phyloP scores from a whole-genome alignment of 306 rosid species.

The Argentina anserina region DNA sequence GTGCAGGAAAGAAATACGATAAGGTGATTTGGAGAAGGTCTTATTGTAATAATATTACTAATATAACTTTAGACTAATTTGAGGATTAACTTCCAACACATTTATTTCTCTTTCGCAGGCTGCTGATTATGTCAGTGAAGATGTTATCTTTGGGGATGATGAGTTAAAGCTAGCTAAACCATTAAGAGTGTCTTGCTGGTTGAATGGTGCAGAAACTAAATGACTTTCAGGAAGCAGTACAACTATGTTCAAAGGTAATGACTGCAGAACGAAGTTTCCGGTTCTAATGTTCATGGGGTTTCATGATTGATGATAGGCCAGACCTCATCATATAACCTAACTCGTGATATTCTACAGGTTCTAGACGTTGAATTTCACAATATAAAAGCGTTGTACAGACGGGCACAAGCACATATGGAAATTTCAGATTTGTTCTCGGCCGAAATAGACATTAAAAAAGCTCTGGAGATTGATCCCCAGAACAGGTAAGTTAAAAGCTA shows the following conservation, averaged over 20 bases:
- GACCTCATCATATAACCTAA: slow-evolving; percentile 10
- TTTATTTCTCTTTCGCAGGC: slow-evolving; percentile 39
- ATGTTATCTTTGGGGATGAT: slow-evolving; percentile 42
- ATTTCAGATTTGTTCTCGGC: slow-evolving; percentile 48
- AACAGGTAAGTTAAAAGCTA: slow-evolving; percentile 41
- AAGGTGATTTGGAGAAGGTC: slow-evolving; percentile 32
- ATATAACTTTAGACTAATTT: neutral
- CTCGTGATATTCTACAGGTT: slow-evolving; percentile 37
- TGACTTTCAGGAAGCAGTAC: slow-evolving; percentile 54
- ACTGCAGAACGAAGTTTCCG: neutral
- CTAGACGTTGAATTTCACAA: slow-evolving; percentile 55
- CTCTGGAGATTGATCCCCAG: slow-evolving; percentile 61
- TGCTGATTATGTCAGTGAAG: slow-evolving; percentile 55
- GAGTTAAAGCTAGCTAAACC: slow-evolving; percentile 44
- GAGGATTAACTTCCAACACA: neutral
- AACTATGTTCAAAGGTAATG: slow-evolving; percentile 60
- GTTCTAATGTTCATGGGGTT: neutral
- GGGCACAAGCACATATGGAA: slow-evolving; percentile 59
- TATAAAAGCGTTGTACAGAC: slow-evolving; percentile 66
- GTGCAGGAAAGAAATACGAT: slow-evolving; percentile 57
- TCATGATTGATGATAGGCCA: neutral
- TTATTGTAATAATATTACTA: no score
- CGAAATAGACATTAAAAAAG: slow-evolving; percentile 61
- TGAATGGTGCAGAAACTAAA: slow-evolving; percentile 69
- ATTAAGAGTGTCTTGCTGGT: slow-evolving; percentile 58